Evolutionary conservation across 805 yeast species (phyloP), one percentile per base, ranked within the genome.

Genomic region (Saccharomycopsis fermentans): DNA sequence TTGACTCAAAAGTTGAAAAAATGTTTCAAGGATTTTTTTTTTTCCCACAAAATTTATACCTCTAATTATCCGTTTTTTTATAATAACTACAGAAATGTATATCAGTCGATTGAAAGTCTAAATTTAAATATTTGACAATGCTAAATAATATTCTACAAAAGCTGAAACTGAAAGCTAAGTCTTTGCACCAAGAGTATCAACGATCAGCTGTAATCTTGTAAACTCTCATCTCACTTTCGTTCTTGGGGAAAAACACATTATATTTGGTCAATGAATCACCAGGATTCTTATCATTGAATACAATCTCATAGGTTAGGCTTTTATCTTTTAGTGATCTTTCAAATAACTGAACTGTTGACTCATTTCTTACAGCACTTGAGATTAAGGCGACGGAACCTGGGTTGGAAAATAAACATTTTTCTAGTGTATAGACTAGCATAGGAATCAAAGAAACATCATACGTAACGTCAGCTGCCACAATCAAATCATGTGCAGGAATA

Each of bases 391-490:
- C 12, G 12, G 48, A 19, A 21, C 37, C n/a, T 3, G 61, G 55
- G 16, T 58, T 59, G 6, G 26, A 37, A 14, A 51, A 39, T 12
- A 62, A 55, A 2, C 58, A 52, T 17, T 55, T 35, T 3, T 48
- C 48, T 16, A 70, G 47, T 24, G 74, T 78, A 4, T 66, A 61
- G n/a, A 81, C 76, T 47, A 91, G 74, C 26, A 71, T 71, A 0
- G 83, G 82, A 21, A 89, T 75, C 2, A 82, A 74, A 3, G 78
- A 71, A 2, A 81, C 68, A 66, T 91, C 97, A 69, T 87, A 91
- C 0, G 96, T 89, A 14, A 91, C 89, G 69, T 91, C 98, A 0
- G 97, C 94, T 0, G 91, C 96, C 3, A 89, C 66, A 0, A 90
- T 71, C 1, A 83, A 69, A 64, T 84, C 82, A 11, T 65, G 58